Evolutionary conservation across 441 rosid species (phyloP).

Genomic region (Mallotus japonicus): DNA sequence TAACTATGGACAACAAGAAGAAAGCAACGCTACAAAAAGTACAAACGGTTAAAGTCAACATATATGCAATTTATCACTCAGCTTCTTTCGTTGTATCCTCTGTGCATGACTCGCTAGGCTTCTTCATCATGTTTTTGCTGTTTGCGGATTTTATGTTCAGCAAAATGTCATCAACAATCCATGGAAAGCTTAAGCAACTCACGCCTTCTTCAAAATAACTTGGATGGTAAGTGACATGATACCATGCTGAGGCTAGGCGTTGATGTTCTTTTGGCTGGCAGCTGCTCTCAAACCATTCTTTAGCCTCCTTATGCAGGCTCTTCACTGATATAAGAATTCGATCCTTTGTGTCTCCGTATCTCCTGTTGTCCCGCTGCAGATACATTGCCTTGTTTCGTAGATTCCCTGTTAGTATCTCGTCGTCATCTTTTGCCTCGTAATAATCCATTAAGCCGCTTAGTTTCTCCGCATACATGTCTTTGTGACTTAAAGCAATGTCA

Average conservation of each 20-base stretch:
- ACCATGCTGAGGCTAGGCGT: constrained; percentile 83
- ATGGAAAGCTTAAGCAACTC: constrained; percentile 73
- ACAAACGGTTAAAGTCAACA: too few relatives aligned
- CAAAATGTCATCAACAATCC: constrained; percentile 66
- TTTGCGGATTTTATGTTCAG: constrained; percentile 55
- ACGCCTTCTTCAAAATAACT: constrained; percentile 31
- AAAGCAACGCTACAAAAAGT: too few relatives aligned
- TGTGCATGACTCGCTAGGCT: background rate
- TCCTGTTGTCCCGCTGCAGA: constrained; percentile 73
- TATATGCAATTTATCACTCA: too few relatives aligned
- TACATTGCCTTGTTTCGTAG: constrained; percentile 52
- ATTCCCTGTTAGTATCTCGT: constrained; percentile 86
- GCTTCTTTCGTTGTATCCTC: background rate
- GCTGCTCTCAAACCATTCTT: constrained; percentile 65
- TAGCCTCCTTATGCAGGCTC: constrained; percentile 58
- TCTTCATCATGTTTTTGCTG: constrained; percentile 19
- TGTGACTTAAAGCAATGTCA: constrained; percentile 47
- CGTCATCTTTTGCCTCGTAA: constrained; percentile 62
- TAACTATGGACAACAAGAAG: too few relatives aligned
- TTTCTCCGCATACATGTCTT: constrained; percentile 61
- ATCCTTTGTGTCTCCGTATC: constrained; percentile 75
- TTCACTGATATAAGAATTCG: constrained; percentile 55
- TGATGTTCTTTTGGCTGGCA: constrained; percentile 36
- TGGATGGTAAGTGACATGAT: constrained; percentile 69
- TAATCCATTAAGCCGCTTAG: constrained; percentile 60